These are phyloP conservation scores for Vickermania ingenoplastis DNA, from an alignment of 208 protist species.

Conservation along the genomic window DNA sequence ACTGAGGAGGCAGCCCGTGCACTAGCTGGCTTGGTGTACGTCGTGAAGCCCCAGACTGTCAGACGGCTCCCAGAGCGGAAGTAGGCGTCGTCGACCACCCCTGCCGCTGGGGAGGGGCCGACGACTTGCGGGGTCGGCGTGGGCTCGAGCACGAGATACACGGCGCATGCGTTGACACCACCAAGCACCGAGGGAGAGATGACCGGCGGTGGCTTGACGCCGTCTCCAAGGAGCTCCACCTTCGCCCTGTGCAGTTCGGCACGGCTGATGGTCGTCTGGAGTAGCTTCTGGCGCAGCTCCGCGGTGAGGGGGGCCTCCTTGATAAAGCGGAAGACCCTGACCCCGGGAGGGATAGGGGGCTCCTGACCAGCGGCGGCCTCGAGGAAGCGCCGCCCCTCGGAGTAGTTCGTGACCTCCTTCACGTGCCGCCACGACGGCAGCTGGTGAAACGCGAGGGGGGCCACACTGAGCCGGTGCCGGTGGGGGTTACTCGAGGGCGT, in stretches of 20 bases:
- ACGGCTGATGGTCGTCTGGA: not conserved
- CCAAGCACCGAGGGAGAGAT: constrained; percentile 1
- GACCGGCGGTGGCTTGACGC: not conserved
- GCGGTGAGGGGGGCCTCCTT: not conserved
- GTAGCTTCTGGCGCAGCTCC: not conserved
- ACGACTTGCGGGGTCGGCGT: not conserved
- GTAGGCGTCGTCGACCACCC: not conserved
- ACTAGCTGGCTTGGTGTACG: not conserved
- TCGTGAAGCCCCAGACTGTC: not conserved
- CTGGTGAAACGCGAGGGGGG: not conserved
- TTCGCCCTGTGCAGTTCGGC: not conserved
- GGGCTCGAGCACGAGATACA: constrained; percentile 5
- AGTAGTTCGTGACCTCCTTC: not conserved
- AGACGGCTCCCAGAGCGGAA: not conserved
- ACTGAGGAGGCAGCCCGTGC: not conserved
- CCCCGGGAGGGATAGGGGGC: not conserved
- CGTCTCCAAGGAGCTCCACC: not conserved
- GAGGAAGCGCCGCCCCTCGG: not conserved
- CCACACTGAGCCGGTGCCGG: not conserved
- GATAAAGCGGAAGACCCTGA: not conserved
- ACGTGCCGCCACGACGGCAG: not conserved
- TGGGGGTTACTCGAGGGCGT: not conserved
- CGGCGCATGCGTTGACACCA: constrained; percentile 3
- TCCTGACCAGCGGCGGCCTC: not conserved
- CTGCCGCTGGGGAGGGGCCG: not conserved